Percentiles rank a stretch among this genome's conserved stretches.
Conservation (phyloP, 2,329 filamentous ascomycete genomes). For the Aureobasidium sp. region DNA sequence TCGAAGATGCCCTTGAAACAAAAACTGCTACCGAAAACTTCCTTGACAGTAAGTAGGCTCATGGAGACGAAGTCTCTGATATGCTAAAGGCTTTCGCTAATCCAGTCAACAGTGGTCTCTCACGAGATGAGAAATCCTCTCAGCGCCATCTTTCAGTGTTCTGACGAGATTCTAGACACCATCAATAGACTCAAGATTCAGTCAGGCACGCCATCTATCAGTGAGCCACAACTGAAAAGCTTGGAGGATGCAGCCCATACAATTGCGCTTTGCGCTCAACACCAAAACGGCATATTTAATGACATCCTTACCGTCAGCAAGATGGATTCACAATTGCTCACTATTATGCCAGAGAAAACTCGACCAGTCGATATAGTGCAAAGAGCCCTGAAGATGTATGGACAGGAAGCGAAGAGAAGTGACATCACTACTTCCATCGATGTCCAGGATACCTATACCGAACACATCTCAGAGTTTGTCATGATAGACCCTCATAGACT, state of each 20-base stretch:
- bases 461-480: slow-evolving; percentile 18
- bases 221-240: slow-evolving; percentile 23
- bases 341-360: slow-evolving; percentile 14
- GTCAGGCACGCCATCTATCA: neutral
- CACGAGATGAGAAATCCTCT: slow-evolving; percentile 27
- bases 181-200: neutral
- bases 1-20: slow-evolving; percentile 31
- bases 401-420: slow-evolving; percentile 17
- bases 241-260: slow-evolving; percentile 23
- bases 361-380: slow-evolving; percentile 17
- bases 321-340: slow-evolving; percentile 19
- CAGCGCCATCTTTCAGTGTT: slow-evolving; percentile 29
- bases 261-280: slow-evolving; percentile 27
- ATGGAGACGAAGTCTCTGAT: neutral
- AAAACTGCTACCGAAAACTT: slow-evolving; percentile 32
- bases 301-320: slow-evolving; percentile 39
- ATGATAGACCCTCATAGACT: slow-evolving; percentile 26
- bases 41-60: slow-evolving; percentile 24
- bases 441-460: neutral
- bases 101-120: slow-evolving; percentile 26
- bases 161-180: slow-evolving; percentile 26
- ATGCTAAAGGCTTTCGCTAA: neutral
- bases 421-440: slow-evolving; percentile 11
- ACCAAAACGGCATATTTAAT: slow-evolving; percentile 38
- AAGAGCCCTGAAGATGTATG: slow-evolving; percentile 22